Conservation (phyloP, 2,329 filamentous ascomycete genomes). For the Colletotrichum siamense region DNA sequence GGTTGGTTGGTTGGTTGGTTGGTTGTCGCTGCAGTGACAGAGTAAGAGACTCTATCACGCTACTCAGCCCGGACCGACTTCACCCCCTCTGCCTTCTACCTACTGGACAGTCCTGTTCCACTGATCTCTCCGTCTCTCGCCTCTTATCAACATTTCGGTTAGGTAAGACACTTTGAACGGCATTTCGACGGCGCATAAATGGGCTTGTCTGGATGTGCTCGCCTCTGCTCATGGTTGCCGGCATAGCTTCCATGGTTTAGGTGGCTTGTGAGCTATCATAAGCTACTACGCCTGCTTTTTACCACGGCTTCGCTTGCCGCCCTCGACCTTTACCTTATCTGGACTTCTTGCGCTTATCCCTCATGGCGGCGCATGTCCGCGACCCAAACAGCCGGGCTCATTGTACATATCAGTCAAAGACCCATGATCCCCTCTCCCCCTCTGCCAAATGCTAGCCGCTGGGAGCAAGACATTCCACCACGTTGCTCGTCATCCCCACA, state of each 20-base stretch:
- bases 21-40: neutral
- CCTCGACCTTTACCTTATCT: slow-evolving; percentile 1
- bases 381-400: neutral
- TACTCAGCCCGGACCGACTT: neutral
- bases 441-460: slow-evolving; percentile 5
- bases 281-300: neutral
- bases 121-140: neutral
- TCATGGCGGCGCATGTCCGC: neutral
- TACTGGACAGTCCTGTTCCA: neutral
- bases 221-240: neutral
- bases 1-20: neutral
- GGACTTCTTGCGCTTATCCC: slow-evolving; percentile 12
- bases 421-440: slow-evolving; percentile 3
- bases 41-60: neutral
- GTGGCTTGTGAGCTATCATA: neutral
- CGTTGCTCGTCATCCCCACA: slow-evolving; percentile 10
- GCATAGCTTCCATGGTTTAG: neutral
- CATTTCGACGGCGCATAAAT: neutral
- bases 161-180: slow-evolving; percentile 1
- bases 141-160: neutral
- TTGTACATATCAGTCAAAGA: neutral
- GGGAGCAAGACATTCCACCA: slow-evolving; percentile 12
- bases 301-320: neutral
- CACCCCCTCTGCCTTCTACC: neutral
- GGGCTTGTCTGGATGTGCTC: neutral